Evolutionary conservation across 2,329 filamentous ascomycete species (phyloP).

Genomic region (Aspergillus terreus): DNA sequence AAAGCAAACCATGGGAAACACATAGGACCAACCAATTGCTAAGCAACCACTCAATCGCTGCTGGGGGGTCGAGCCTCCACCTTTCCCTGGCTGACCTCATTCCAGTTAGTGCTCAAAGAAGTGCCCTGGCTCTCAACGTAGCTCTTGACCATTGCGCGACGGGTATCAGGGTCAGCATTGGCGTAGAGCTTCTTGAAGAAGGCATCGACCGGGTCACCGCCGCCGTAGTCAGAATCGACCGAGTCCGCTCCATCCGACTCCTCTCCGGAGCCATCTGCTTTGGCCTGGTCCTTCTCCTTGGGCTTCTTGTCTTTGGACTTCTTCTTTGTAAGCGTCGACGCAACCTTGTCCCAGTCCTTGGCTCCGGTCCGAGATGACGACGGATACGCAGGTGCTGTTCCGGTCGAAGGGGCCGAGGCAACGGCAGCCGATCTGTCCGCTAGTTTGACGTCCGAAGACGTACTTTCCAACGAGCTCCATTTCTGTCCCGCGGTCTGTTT

Average conservation of each 20-base stretch:
- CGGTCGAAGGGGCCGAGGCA: slow-evolving; percentile 13
- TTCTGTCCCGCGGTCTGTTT: slow-evolving; percentile 65
- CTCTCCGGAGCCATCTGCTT: slow-evolving; percentile 40
- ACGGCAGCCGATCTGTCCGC: slow-evolving; percentile 16
- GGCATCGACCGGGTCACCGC: slow-evolving; percentile 63
- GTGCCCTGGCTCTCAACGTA: slow-evolving; percentile 93
- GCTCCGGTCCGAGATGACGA: slow-evolving; percentile 78
- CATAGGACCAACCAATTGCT: background rate
- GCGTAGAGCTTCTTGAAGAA: slow-evolving; percentile 94
- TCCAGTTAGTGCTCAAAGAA: slow-evolving; percentile 86
- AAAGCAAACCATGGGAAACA: background rate
- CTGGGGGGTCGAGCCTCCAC: slow-evolving; percentile 52
- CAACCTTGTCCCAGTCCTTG: slow-evolving; percentile 89
- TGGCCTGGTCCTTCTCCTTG: slow-evolving; percentile 28
- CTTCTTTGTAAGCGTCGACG: slow-evolving; percentile 46
- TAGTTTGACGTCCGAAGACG: slow-evolving; percentile 22
- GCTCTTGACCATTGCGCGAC: slow-evolving; percentile 96
- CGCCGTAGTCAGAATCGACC: slow-evolving; percentile 41
- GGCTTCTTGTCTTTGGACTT: slow-evolving; percentile 25
- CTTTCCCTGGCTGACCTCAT: slow-evolving; percentile 67
- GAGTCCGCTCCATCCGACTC: slow-evolving; percentile 53
- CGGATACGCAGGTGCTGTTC: slow-evolving; percentile 65
- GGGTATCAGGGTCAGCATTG: slow-evolving; percentile 70
- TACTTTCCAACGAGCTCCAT: slow-evolving; percentile 61
- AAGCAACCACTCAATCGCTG: slow-evolving; percentile 11